phyloP scores from a whole-genome alignment of 306 rosid genomes.

The Lathyrus aphaca region DNA sequence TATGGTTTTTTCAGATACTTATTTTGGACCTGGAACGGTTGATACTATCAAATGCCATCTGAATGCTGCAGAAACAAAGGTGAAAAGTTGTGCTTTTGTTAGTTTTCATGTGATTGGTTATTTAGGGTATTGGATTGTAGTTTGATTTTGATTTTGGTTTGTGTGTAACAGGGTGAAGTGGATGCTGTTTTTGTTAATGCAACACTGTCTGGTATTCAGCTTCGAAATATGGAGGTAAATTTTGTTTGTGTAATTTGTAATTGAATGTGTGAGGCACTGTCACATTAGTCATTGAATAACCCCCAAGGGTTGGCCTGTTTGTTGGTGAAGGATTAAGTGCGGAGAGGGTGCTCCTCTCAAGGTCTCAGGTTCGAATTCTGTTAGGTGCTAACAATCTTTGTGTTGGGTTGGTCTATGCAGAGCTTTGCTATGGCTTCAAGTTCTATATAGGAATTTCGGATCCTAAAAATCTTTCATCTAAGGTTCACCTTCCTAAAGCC shows the following conservation, averaged over 20 bases:
- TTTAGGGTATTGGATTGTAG: background rate
- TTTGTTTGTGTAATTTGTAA: background rate
- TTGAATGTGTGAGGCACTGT: background rate
- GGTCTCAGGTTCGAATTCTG: too few relatives aligned
- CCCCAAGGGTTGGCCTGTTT: too few relatives aligned
- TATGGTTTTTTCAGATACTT: constrained; percentile 56
- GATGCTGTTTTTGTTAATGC: constrained; percentile 89
- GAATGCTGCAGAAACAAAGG: constrained; percentile 65
- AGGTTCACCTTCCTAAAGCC: accelerated
- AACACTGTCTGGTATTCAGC: constrained; percentile 77
- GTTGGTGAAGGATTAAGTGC: too few relatives aligned
- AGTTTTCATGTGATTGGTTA: constrained; percentile 24
- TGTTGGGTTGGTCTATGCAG: too few relatives aligned
- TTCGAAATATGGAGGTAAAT: constrained; percentile 89
- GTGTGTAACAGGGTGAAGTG: constrained; percentile 61
- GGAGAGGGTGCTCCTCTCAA: too few relatives aligned
- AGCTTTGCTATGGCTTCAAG: too few relatives aligned
- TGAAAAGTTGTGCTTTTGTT: background rate
- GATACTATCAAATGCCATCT: constrained; percentile 68
- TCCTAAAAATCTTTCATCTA: too few relatives aligned
- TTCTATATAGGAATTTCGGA: too few relatives aligned
- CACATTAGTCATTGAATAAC: background rate
- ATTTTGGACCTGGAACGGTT: constrained; percentile 85
- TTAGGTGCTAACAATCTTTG: too few relatives aligned
- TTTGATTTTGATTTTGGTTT: constrained; percentile 19